These are phyloP conservation scores for Phaeosphaeria sp. DNA, from an alignment of 2,329 filamentous ascomycete species.

Conservation along the genomic window DNA sequence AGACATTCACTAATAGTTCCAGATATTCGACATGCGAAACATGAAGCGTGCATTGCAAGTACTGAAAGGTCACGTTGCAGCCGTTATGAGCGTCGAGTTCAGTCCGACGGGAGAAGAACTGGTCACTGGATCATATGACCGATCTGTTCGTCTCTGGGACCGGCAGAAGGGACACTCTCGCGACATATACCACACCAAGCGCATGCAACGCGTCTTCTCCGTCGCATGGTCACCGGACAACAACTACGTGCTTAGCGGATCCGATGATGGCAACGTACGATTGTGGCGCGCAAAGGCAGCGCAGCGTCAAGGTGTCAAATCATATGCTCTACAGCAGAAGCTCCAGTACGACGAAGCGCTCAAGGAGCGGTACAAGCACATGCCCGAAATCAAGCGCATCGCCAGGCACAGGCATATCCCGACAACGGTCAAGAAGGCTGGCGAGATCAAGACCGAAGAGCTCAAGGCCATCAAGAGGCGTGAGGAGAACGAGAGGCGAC, in stretches of 20 bases:
- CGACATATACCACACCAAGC: slow-evolving; percentile 96
- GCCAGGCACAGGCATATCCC: slow-evolving; percentile 89
- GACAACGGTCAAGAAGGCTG: slow-evolving; percentile 93
- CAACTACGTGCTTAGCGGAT: slow-evolving; percentile 87
- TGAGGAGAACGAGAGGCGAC: slow-evolving; percentile 93
- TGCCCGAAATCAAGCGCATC: slow-evolving; percentile 95
- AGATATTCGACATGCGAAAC: slow-evolving; percentile 90
- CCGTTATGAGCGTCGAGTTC: slow-evolving; percentile 97
- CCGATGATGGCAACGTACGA: slow-evolving; percentile 89
- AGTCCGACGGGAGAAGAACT: slow-evolving; percentile 93
- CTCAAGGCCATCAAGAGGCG: slow-evolving; percentile 84
- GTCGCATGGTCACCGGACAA: slow-evolving; percentile 86
- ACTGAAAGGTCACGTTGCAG: slow-evolving; percentile 85
- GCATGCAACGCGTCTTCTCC: slow-evolving; percentile 94
- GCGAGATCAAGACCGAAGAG: slow-evolving; percentile 92
- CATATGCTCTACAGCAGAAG: slow-evolving; percentile 81
- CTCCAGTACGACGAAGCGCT: slow-evolving; percentile 91
- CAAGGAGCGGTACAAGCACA: slow-evolving; percentile 84
- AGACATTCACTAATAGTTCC: slow-evolving; percentile 6
- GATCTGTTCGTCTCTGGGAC: slow-evolving; percentile 86
- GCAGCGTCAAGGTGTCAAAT: slow-evolving; percentile 82
- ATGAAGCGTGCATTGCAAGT: slow-evolving; percentile 88
- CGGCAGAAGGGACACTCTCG: slow-evolving; percentile 81
- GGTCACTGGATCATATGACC: slow-evolving; percentile 86
- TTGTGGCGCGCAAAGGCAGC: slow-evolving; percentile 91